Evolutionary conservation across 768 basidiomycete genomes (phyloP).

Genomic region (Kockovaella imperatae): DNA sequence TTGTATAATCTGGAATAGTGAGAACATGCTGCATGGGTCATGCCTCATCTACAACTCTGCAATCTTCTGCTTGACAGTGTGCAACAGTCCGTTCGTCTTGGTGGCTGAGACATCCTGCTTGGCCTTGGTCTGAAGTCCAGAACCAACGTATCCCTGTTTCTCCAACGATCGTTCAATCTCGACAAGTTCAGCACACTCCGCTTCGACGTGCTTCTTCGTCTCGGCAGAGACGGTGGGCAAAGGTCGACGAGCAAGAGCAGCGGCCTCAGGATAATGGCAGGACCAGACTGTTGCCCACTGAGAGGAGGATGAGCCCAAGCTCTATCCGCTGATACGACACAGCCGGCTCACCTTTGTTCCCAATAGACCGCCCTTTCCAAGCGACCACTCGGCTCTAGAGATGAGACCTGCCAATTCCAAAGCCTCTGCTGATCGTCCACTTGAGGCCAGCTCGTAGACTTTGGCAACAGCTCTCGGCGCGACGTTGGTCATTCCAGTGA

Average conservation of each 20-base stretch:
- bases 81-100: not conserved
- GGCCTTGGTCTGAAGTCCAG: not conserved
- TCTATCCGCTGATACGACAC: not conserved
- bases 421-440: constrained; percentile 8
- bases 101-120: not conserved
- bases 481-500: constrained; percentile 20
- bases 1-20: not conserved
- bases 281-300: constrained; percentile 3
- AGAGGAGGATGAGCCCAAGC: not conserved
- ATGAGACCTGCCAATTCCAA: constrained; percentile 9
- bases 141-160: constrained; percentile 6
- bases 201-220: constrained; percentile 7
- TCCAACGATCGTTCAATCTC: constrained; percentile 4
- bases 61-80: not conserved
- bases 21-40: not conserved
- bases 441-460: constrained; percentile 5
- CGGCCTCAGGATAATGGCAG: constrained; percentile 1
- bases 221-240: constrained; percentile 5
- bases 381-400: constrained; percentile 9
- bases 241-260: constrained; percentile 7
- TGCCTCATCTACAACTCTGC: not conserved
- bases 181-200: constrained; percentile 5
- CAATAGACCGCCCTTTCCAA: constrained; percentile 12
- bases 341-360: constrained; percentile 13
- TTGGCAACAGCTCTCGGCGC: constrained; percentile 6